These are phyloP conservation scores for Cladosporium sp. DNA, from an alignment of 2,329 filamentous ascomycete species.

Conservation along the genomic window DNA sequence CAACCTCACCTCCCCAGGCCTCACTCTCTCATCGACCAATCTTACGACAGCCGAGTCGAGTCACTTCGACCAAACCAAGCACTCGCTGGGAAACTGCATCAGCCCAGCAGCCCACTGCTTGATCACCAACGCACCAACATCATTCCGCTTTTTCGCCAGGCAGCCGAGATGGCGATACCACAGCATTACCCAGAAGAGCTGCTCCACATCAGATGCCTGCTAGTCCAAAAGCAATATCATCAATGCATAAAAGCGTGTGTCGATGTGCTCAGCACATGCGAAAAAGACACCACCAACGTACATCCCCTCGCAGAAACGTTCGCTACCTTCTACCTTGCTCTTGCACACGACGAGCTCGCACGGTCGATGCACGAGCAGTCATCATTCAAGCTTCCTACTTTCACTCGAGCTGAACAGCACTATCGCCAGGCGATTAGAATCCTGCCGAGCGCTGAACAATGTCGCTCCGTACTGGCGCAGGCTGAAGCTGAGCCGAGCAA, in stretches of 20 bases:
- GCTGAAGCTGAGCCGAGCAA: background rate
- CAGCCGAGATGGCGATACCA: constrained; percentile 6
- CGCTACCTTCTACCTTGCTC: constrained; percentile 44
- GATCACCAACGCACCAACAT: no score
- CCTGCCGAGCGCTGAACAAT: constrained; percentile 4
- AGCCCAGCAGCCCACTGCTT: no score
- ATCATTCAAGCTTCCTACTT: constrained; percentile 38
- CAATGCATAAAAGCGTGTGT: constrained; percentile 30
- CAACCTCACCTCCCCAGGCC: no score
- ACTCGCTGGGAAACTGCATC: no score
- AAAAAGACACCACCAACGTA: background rate
- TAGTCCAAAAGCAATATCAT: constrained; percentile 25
- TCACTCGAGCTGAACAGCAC: constrained; percentile 37
- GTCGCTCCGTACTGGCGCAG: background rate
- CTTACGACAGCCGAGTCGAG: no score
- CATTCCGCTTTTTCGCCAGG: background rate
- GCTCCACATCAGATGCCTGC: constrained; percentile 29
- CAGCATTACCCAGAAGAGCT: constrained; percentile 22
- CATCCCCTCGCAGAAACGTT: constrained; percentile 29
- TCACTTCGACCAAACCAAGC: no score
- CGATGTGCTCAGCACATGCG: constrained; percentile 19
- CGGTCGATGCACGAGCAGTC: constrained; percentile 45
- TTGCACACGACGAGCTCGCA: constrained; percentile 45
- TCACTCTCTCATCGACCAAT: no score
- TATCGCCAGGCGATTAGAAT: constrained; percentile 24